Evolutionary conservation across 2,329 filamentous ascomycete species (phyloP).

Genomic region (Neoscytalidium dimidiatum): DNA sequence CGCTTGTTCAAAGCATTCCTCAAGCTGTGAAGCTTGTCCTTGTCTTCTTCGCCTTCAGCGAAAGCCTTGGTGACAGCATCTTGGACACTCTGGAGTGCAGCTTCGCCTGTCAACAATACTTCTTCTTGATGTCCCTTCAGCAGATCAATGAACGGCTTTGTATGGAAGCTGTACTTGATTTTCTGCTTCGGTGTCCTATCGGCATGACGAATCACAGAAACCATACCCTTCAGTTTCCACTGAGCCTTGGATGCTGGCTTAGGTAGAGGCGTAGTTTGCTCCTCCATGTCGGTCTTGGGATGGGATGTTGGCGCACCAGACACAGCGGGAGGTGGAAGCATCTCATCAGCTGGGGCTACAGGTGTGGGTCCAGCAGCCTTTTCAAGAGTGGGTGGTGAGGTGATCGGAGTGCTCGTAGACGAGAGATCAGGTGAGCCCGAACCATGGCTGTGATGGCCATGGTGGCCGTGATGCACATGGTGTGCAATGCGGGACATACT

Average conservation of each 20-base stretch:
- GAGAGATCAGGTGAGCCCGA: conserved; percentile 49
- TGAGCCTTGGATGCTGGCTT: conserved; percentile 75
- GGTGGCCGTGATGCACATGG: conserved; percentile 42
- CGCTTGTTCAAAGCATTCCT: conserved; percentile 90
- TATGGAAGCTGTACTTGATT: conserved; percentile 99
- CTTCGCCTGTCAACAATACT: conserved; percentile 88
- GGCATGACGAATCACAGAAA: conserved; percentile 93
- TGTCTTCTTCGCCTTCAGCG: conserved; percentile 78
- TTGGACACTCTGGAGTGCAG: conserved; percentile 84
- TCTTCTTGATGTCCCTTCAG: conserved; percentile 96
- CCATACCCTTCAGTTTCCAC: conserved; percentile 97
- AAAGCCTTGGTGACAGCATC: conserved; percentile 83
- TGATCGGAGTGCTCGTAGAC: conserved; percentile 43
- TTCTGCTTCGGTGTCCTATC: conserved; percentile 98
- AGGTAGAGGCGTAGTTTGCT: conserved; percentile 40
- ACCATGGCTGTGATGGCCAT: conserved; percentile 40
- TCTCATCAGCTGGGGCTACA: conserved; percentile 26
- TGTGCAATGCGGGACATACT: conserved; percentile 62
- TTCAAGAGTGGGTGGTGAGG: conserved; percentile 47
- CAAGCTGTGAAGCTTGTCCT: conserved; percentile 79
- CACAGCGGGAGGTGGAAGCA: conserved; percentile 30
- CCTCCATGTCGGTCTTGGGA: conserved; percentile 33
- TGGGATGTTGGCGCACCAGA: conserved; percentile 30
- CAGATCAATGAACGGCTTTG: conserved; percentile 90
- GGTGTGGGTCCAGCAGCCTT: conserved; percentile 27